These are phyloP conservation scores for Botrytis byssoidea DNA, from an alignment of 2,329 filamentous ascomycete species.

Conservation along the genomic window DNA sequence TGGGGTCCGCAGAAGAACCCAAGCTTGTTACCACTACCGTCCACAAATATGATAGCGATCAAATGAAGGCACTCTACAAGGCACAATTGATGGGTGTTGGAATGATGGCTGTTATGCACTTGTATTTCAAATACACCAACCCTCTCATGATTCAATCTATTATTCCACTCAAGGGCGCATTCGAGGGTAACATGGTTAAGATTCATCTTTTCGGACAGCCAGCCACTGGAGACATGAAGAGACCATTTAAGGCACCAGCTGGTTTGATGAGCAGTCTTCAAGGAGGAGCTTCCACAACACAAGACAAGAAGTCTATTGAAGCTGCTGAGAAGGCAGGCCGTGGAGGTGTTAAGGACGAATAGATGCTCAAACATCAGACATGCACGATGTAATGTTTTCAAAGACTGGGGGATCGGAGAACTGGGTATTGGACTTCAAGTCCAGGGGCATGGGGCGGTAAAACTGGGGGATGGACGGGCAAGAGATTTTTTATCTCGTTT, in stretches of 20 bases:
- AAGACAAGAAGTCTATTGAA: slow-evolving; percentile 87
- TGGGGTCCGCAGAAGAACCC: slow-evolving; percentile 90
- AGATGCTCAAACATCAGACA: slow-evolving; percentile 23
- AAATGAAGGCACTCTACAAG: slow-evolving; percentile 83
- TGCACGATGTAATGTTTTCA: slow-evolving; percentile 7
- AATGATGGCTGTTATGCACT: slow-evolving; percentile 98
- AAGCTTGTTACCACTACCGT: slow-evolving; percentile 96
- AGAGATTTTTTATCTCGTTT: slow-evolving; percentile 8
- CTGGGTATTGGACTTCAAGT: background rate
- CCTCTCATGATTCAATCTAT: slow-evolving; percentile 98
- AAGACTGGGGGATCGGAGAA: background rate
- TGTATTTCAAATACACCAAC: slow-evolving; percentile 99
- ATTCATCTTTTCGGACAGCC: slow-evolving; percentile 88
- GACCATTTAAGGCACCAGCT: slow-evolving; percentile 85
- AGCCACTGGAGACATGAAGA: slow-evolving; percentile 85
- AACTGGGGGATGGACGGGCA: slow-evolving; percentile 11
- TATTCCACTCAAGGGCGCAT: slow-evolving; percentile 91
- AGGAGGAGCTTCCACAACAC: slow-evolving; percentile 68
- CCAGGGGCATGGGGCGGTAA: background rate
- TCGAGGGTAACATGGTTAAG: slow-evolving; percentile 95
- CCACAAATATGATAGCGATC: slow-evolving; percentile 87
- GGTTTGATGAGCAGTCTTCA: slow-evolving; percentile 81
- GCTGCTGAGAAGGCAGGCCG: slow-evolving; percentile 72
- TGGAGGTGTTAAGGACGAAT: slow-evolving; percentile 72
- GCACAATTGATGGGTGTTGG: slow-evolving; percentile 91